Conservation (phyloP, 2,329 filamentous ascomycete genomes). For the Colletotrichum orchidophilum region DNA sequence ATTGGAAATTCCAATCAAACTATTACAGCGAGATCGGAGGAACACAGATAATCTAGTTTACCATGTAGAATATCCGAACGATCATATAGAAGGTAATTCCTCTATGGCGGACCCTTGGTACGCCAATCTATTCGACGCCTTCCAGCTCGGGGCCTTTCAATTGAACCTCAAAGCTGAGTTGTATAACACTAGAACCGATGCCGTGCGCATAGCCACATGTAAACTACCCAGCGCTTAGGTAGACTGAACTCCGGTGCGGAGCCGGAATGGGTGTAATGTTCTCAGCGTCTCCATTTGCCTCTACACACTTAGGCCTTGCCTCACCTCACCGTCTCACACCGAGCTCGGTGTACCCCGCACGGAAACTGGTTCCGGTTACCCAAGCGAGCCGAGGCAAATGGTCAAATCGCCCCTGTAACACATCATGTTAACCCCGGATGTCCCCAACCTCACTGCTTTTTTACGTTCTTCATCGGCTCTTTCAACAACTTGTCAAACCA, state of each 20-base stretch:
- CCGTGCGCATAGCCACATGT: background rate
- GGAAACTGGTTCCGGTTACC: background rate
- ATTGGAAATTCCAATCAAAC: too few species aligned
- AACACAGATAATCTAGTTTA: too few species aligned
- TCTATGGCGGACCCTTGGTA: too few species aligned
- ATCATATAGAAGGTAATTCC: too few species aligned
- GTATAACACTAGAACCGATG: background rate
- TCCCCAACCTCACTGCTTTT: background rate
- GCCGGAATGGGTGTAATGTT: background rate
- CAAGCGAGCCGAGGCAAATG: constrained; percentile 12
- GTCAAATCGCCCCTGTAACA: background rate
- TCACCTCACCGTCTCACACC: background rate
- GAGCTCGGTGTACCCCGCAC: constrained; percentile 21
- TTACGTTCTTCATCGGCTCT: background rate
- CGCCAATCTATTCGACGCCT: background rate
- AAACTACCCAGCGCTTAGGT: too few species aligned
- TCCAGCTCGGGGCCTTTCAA: background rate
- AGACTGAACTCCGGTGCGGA: background rate
- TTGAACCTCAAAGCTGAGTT: background rate
- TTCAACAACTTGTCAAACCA: background rate
- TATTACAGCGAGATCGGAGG: too few species aligned
- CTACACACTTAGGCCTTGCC: too few species aligned
- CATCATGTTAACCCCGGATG: background rate
- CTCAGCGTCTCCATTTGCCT: background rate
- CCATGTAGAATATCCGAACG: too few species aligned